Conservation (phyloP, 228 moss, liverwort and hornwort genomes). For the Sphagnum fallax region DNA sequence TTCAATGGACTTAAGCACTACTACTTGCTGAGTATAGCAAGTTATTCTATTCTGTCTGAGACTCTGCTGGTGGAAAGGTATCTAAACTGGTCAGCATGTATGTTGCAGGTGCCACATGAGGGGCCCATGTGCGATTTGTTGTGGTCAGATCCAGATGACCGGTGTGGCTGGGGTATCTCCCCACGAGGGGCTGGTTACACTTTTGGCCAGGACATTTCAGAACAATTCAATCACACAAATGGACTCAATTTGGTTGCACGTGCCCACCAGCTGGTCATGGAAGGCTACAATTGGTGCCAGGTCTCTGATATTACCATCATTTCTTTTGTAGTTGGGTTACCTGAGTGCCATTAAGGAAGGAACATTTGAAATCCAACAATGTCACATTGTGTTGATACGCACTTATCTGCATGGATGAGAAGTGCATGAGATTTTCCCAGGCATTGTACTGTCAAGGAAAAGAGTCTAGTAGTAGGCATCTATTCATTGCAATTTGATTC, state of each 20-base stretch:
- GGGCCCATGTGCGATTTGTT: constrained; percentile 99
- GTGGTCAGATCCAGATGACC: constrained; percentile 99
- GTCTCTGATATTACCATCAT: constrained; percentile 18
- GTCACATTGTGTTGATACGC: no score
- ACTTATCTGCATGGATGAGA: no score
- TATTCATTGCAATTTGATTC: no score
- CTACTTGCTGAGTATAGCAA: no score
- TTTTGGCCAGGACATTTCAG: constrained; percentile 98
- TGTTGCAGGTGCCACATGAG: constrained; percentile 78
- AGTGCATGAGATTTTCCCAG: no score
- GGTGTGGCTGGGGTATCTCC: constrained; percentile 99
- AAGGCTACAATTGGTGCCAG: constrained; percentile 99
- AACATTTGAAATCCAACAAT: no score
- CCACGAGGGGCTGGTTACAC: constrained; percentile 99
- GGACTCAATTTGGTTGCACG: constrained; percentile 97
- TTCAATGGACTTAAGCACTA: no score
- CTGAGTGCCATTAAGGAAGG: neutral
- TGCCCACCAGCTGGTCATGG: constrained; percentile 99
- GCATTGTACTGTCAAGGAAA: no score
- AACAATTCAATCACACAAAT: constrained; percentile 98
- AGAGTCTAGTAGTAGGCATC: no score
- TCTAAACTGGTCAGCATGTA: no score
- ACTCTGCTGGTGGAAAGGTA: no score
- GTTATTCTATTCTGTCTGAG: no score
- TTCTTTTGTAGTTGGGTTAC: neutral